phyloP scores from a whole-genome alignment of 345 rosid species.

The Psidium guajava region DNA sequence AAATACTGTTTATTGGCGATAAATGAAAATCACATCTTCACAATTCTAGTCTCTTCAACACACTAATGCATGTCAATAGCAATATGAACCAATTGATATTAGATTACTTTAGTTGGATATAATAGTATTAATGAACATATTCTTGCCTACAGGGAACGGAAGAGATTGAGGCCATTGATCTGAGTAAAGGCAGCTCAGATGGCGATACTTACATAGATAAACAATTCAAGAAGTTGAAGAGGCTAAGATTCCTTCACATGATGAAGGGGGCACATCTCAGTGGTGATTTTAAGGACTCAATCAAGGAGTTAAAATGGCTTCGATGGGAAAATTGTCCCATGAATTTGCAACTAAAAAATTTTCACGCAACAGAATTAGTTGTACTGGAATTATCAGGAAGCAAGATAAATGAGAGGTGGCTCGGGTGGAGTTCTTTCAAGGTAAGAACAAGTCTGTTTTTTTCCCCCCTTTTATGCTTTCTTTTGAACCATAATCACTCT shows the following conservation, averaged over 20 bases:
- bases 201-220: fast-evolving
- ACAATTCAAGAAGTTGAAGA: fast-evolving
- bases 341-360: not conserved
- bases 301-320: not conserved
- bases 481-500: not conserved
- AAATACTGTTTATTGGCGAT: not conserved
- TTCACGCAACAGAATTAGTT: fast-evolving
- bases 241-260: fast-evolving
- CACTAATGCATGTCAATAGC: no score
- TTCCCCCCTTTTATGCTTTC: no score
- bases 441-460: not conserved
- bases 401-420: not conserved
- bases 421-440: not conserved
- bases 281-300: not conserved
- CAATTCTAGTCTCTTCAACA: not conserved
- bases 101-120: no score
- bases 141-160: not conserved
- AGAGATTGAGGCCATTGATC: not conserved
- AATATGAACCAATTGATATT: no score
- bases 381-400: not conserved
- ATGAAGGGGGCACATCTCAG: fast-evolving
- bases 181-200: not conserved
- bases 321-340: fast-evolving
- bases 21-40: not conserved
- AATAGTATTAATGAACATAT: no score